These are phyloP conservation scores for Aspergillus egyptiacus DNA, from an alignment of 495 filamentous ascomycete species.

Conservation along the genomic window DNA sequence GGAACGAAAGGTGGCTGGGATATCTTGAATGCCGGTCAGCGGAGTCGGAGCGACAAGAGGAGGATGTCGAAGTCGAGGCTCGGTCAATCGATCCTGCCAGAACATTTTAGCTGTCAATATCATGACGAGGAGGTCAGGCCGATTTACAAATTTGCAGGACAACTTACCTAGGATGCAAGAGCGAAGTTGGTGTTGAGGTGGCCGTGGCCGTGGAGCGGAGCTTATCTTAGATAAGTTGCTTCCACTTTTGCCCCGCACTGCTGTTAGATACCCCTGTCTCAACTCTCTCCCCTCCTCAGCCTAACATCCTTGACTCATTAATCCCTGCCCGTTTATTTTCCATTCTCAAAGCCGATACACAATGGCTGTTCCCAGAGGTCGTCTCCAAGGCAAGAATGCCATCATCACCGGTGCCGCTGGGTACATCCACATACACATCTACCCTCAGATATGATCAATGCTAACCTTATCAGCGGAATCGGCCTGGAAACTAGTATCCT, in stretches of 20 bases:
- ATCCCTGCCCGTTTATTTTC: background rate
- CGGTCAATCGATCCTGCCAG: background rate
- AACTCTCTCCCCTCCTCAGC: background rate
- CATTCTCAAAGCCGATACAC: background rate
- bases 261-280: background rate
- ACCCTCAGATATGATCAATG: background rate
- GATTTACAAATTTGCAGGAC: background rate
- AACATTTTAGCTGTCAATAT: background rate
- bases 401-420: conserved; percentile 86
- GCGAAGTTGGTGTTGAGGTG: background rate
- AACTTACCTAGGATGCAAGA: too few relatives aligned
- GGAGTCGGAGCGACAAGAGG: background rate
- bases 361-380: conserved; percentile 30
- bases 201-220: background rate
- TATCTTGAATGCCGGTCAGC: background rate
- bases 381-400: conserved; percentile 82
- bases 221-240: conserved; percentile 8
- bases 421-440: conserved; percentile 44
- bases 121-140: background rate
- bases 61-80: background rate
- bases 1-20: too few relatives aligned
- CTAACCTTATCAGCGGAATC: conserved; percentile 61
- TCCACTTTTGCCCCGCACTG: conserved; percentile 1
- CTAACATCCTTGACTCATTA: background rate
- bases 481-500: conserved; percentile 93